phyloP scores from a whole-genome alignment of 768 basidiomycete species.

The Tephrocybe sp. region DNA sequence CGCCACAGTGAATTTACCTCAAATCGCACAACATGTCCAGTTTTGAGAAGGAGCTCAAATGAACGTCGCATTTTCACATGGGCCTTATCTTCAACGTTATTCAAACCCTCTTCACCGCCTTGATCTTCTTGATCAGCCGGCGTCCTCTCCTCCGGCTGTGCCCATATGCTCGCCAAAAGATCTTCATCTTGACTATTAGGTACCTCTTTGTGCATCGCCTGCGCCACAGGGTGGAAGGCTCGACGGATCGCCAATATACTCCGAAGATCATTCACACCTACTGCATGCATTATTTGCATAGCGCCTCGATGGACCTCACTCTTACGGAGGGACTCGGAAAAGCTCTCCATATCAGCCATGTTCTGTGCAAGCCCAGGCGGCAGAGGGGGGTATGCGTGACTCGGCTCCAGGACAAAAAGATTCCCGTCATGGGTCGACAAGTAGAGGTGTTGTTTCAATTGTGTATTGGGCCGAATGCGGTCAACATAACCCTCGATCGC shows the following conservation, averaged over 20 bases:
- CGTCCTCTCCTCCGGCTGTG: constrained; percentile 34
- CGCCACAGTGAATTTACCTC: constrained; percentile 54
- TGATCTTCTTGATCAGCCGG: constrained; percentile 59
- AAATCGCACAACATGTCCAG: constrained; percentile 68
- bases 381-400: constrained; percentile 61
- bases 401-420: constrained; percentile 56
- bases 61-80: constrained; percentile 57
- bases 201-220: constrained; percentile 32
- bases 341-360: constrained; percentile 23
- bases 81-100: constrained; percentile 37
- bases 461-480: constrained; percentile 59
- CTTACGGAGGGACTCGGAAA: constrained; percentile 38
- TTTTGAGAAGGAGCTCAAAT: constrained; percentile 74
- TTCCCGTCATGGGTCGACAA: constrained; percentile 70
- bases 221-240: constrained; percentile 48
- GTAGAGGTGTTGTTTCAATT: constrained; percentile 60
- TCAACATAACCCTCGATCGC: constrained; percentile 86
- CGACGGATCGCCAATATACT: constrained; percentile 63
- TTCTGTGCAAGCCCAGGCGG: constrained; percentile 53
- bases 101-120: constrained; percentile 59
- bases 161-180: constrained; percentile 29
- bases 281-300: constrained; percentile 59
- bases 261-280: constrained; percentile 73
- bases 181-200: constrained; percentile 28
- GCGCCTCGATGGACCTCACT: constrained; percentile 61